Base-by-base conservation (phyloP, 2,329 filamentous ascomycete genomes). In the Trichophyton equinum region DNA sequence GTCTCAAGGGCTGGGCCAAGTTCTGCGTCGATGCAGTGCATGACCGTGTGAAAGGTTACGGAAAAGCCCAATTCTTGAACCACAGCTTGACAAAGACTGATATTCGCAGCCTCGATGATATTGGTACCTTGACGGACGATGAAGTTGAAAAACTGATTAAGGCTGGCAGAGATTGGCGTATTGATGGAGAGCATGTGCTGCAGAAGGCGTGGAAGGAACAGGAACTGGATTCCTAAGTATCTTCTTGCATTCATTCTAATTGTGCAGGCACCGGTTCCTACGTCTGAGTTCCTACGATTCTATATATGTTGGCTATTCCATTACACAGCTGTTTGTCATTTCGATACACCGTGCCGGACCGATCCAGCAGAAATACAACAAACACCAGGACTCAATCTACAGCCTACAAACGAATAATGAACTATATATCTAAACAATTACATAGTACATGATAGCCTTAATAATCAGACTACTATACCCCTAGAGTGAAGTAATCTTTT, bases 1-100 rank as follows among this genome's bases (percentile, higher is more conserved):
- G 83, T 66, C 79, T 83, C 61, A 71, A 77, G 13, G 74, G 75
- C 2, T 83, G 84, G 80, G 73, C 81, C 0, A 72, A 70, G 1
- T 90, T 89, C 60, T 73, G 72, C 57, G 67, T 66, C 0, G 69
- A 73, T 63, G 73, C 70, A 4, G 69, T 67, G 4, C 65, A 69
- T 0, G 72, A 68, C 1, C 62, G 61, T 18, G 68, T 72, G 5
- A 62, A 62, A 18, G 63, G 65, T 27, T 65, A 62, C 11, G 67
- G 64, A 20, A 59, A 68, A 42, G 62, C 74, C 51, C 68, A 69
- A 7, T 71, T 69, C 63, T 57, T 73, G n/a, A 66, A 67, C 22
- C 70, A 68, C 47, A 70, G 71, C 38, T 62, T 70, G 38, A 64
- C 60, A 22, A 65, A 66, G 11, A 66, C 62, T 1, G 68, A 67